A percentile compares a stretch with the other conserved stretches of the same genome.
These are phyloP conservation scores for Nannizziopsis barbatae DNA, from an alignment of 2,329 filamentous ascomycete species.

Conservation along the genomic window DNA sequence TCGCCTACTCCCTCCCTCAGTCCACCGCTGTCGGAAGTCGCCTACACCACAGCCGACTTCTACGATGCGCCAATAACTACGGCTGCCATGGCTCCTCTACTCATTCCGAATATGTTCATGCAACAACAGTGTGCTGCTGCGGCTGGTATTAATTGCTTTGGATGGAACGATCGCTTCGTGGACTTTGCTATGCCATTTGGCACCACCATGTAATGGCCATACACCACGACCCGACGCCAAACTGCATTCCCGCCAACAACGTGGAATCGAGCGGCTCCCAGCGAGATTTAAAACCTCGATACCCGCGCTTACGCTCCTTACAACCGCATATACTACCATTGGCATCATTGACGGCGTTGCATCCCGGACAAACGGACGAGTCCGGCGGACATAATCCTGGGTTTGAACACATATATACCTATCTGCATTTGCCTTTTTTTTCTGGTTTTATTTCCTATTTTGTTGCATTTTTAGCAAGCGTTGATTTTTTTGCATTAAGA, in stretches of 20 bases:
- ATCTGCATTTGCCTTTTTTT: conserved; percentile 35
- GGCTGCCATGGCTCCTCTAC: conserved; percentile 62
- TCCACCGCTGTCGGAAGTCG: conserved; percentile 62
- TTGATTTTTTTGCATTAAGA: conserved; percentile 34
- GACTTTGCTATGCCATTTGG: conserved; percentile 63
- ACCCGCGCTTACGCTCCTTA: conserved; percentile 4
- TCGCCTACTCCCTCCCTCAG: conserved; percentile 73
- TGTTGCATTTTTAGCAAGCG: conserved; percentile 42
- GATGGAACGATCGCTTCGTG: conserved; percentile 68
- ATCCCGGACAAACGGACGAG: conserved; percentile 25
- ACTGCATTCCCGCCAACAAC: conserved; percentile 13
- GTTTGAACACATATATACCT: conserved; percentile 19
- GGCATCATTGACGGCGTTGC: conserved; percentile 46
- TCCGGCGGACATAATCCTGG: conserved; percentile 9
- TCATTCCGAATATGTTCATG: conserved; percentile 75
- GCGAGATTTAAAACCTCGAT: conserved; percentile 23
- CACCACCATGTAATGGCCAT: conserved; percentile 59
- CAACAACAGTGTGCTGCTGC: conserved; percentile 72
- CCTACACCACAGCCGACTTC: conserved; percentile 50
- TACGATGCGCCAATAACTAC: conserved; percentile 69
- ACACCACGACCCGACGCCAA: conserved; percentile 14
- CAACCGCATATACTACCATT: conserved; percentile 26
- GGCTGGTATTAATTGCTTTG: conserved; percentile 64
- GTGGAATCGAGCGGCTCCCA: conserved; percentile 14
- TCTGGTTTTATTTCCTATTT: conserved; percentile 33